These are phyloP conservation scores for Uronychia setigera DNA, from an alignment of 73 alveolate species.

Conservation along the genomic window DNA sequence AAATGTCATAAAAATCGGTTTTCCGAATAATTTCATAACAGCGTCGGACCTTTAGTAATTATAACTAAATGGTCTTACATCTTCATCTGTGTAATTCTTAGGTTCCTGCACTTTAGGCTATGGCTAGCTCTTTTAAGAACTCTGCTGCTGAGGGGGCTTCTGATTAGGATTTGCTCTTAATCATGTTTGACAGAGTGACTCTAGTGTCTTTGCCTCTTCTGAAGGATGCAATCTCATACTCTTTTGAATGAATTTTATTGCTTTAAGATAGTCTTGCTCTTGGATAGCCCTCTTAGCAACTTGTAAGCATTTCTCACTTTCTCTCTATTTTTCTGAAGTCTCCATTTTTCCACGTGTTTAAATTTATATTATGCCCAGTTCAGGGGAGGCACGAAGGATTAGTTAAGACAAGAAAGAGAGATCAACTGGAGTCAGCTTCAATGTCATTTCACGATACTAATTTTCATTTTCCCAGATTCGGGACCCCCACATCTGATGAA, in stretches of 20 bases:
- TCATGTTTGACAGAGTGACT: background rate
- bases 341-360: slow-evolving; percentile 2
- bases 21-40: slow-evolving; percentile 21
- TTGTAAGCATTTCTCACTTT: slow-evolving; percentile 1
- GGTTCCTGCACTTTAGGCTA: slow-evolving; percentile 5
- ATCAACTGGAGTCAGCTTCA: background rate
- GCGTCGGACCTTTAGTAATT: slow-evolving; percentile 2
- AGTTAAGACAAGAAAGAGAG: background rate
- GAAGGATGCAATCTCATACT: slow-evolving; percentile 1
- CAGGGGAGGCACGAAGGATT: no score
- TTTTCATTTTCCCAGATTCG: no score
- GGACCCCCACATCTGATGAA: no score
- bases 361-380: background rate
- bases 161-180: background rate
- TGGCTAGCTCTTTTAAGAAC: background rate
- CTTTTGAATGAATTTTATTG: slow-evolving; percentile 3
- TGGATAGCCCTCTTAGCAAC: background rate
- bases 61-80: no score
- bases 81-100: slow-evolving; percentile 5
- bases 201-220: background rate
- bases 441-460: background rate
- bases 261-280: background rate
- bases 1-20: slow-evolving; percentile 81
- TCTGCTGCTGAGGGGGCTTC: background rate
- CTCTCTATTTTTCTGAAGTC: background rate